phyloP scores from a whole-genome alignment of 257 asterid genomes.

The Capsicum pubescens region DNA sequence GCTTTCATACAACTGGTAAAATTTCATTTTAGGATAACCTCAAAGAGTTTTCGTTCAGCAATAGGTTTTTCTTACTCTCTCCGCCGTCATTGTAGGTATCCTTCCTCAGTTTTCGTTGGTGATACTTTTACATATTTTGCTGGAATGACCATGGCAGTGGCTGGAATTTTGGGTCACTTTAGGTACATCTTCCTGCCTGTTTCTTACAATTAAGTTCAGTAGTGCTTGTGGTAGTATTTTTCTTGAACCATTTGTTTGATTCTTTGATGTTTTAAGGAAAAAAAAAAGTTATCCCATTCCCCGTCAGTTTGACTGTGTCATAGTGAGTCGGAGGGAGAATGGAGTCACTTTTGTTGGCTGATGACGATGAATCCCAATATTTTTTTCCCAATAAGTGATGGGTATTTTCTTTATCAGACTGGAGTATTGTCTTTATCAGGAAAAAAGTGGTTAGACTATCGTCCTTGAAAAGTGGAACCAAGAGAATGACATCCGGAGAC shows the following conservation, averaged over 20 bases:
- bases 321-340: background rate
- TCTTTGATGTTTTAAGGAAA: background rate
- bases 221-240: background rate
- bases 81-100: constrained; percentile 58
- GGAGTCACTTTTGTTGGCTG: background rate
- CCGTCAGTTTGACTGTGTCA: background rate
- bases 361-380: background rate
- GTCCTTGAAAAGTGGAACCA: background rate
- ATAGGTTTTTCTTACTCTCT: background rate
- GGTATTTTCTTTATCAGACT: background rate
- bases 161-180: constrained; percentile 86
- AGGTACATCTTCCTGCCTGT: constrained; percentile 49
- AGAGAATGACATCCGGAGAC: background rate
- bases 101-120: constrained; percentile 88
- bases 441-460: background rate
- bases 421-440: constrained; percentile 16
- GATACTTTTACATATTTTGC: constrained; percentile 91
- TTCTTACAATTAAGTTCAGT: background rate
- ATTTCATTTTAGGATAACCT: constrained; percentile 23
- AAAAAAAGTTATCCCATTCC: background rate
- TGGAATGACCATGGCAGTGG: constrained; percentile 94
- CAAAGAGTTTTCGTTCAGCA: constrained; percentile 17
- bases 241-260: constrained; percentile 21
- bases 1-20: constrained; percentile 89
- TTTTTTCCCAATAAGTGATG: background rate